Evolutionary conservation across 225 moss, liverwort and hornwort species (phyloP).

Genomic region (Marchantia paleacea): DNA sequence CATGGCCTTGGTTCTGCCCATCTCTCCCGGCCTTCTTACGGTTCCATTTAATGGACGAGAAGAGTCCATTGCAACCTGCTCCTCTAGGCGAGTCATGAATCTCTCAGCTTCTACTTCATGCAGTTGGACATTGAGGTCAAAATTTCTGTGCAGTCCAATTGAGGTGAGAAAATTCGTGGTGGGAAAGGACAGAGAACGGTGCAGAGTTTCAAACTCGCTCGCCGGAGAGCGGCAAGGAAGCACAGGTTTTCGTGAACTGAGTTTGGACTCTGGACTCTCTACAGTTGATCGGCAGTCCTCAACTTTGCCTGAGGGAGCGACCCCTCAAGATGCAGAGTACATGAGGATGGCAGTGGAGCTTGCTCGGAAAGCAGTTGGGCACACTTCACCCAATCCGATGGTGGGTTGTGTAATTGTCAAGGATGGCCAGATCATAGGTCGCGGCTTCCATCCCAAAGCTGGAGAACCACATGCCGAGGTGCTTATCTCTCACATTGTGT

Average conservation of each 20-base stretch:
- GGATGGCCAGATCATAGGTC: conserved; percentile 69
- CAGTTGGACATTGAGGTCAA: neutral
- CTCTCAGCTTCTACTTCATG: neutral
- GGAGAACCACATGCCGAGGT: conserved; percentile 99
- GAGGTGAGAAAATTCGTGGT: neutral
- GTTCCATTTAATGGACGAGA: neutral
- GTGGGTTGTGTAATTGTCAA: conserved; percentile 97
- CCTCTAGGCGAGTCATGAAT: neutral
- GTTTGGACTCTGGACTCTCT: neutral
- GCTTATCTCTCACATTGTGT: neutral
- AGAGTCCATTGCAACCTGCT: neutral
- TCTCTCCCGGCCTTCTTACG: neutral
- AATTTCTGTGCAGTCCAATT: neutral
- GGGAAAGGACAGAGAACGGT: neutral
- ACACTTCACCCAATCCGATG: conserved; percentile 89
- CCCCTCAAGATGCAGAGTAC: conserved; percentile 53
- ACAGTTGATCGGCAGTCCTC: neutral
- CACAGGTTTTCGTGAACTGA: neutral
- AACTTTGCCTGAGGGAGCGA: conserved; percentile 27
- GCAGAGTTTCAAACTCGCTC: neutral
- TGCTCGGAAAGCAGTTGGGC: conserved; percentile 69
- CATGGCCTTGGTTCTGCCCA: conserved; percentile 25
- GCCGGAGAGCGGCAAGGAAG: neutral
- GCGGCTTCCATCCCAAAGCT: conserved; percentile 93
- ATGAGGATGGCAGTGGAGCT: conserved; percentile 87